Conservation (phyloP, 306 rosid species). For the Castanea crenata region DNA sequence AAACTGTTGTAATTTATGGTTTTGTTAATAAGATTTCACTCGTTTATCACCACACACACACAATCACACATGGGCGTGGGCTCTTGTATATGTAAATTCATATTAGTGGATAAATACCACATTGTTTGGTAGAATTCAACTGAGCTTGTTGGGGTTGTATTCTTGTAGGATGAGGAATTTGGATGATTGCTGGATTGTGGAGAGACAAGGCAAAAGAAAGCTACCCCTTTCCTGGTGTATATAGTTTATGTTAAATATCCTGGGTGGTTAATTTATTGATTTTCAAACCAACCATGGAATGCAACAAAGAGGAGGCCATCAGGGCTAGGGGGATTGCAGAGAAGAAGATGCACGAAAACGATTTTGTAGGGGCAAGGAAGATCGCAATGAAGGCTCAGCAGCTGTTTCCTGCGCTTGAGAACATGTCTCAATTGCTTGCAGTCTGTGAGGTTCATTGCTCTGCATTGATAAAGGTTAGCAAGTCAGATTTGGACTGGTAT, state of each 20-base stretch:
- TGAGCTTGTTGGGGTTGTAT: neutral
- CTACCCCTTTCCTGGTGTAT: neutral
- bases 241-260: slow-evolving; percentile 9
- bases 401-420: slow-evolving; percentile 68
- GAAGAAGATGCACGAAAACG: slow-evolving; percentile 50
- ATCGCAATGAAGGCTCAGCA: slow-evolving; percentile 59
- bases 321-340: slow-evolving; percentile 77
- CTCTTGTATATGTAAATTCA: neutral
- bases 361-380: slow-evolving; percentile 75
- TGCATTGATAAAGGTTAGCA: slow-evolving; percentile 52
- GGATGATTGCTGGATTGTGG: slow-evolving; percentile 2
- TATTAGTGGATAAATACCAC: neutral
- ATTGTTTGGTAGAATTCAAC: neutral
- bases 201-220: neutral
- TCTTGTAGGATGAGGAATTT: slow-evolving; percentile 20
- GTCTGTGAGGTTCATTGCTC: slow-evolving; percentile 89
- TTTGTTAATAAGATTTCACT: no score
- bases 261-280: slow-evolving; percentile 21
- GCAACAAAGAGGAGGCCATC: slow-evolving; percentile 88
- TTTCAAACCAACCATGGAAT: slow-evolving; percentile 62
- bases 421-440: slow-evolving; percentile 57
- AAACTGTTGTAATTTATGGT: no score
- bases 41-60: neutral
- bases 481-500: slow-evolving; percentile 80
- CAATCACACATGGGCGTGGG: neutral